Evolutionary conservation across 2,329 filamentous ascomycete genomes (phyloP), one percentile per base, ranked within the genome.

Genomic region (Penicillium sp.): DNA sequence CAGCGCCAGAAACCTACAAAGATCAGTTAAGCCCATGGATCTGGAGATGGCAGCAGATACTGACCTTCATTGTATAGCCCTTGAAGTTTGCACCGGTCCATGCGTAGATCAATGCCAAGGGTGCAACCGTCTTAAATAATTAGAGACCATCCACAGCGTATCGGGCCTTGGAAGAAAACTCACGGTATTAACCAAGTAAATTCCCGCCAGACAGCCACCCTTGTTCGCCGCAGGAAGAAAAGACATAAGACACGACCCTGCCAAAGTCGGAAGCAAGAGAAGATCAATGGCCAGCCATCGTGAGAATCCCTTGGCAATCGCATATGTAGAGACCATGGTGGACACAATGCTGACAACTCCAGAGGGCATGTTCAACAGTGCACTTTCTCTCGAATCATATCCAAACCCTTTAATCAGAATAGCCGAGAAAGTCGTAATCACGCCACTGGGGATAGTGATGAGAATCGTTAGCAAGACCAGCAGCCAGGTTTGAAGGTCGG

Each of bases 71-170:
- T 2, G 79, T 81, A 55, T 82, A 79, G 0, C 79, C 79, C 9
- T 78, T 79, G 40, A 78, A 76, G 55, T 83, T 82, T 4, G 72
- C 76, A 5, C 77, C 76, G 10, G 79, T 79, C 77, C 76, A 80
- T 0, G 75, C 74, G 31, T 77, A 75, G 27, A 80, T 68, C 9
- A 81, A 58, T 14, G 77, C 78, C 24, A 80, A 66, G 1, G 75
- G 69, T 5, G 76, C 75, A n/a, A 77, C 76, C 22, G 78, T 77
- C 46, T 69, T n/a, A n/a, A 9, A 9, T 16, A 2, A 18, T 59
- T 5, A 50, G 71, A n/a, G 9, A 31, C 66, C 47, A 73, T 72
- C 27, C 0, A 14, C 19, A 69, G 4, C 3, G 3, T 10, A 24
- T 13, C 2, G 22, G 1, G 4, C 9, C 35, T 7, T 4, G 19